phyloP scores from a whole-genome alignment of 495 filamentous ascomycete genomes.

The Polyplosphaeria fusca region DNA sequence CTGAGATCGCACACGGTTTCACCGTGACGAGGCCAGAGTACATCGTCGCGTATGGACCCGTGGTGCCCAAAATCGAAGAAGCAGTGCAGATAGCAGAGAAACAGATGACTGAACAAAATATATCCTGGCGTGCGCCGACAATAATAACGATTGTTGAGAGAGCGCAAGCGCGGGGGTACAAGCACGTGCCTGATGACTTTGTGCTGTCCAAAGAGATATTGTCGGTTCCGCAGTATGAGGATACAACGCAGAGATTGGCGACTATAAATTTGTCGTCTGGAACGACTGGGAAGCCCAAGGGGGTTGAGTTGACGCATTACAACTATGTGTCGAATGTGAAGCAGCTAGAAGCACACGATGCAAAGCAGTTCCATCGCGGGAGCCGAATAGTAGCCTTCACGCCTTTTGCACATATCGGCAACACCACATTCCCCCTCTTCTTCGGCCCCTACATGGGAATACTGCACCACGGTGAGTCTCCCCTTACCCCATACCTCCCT shows the following conservation, averaged over 20 bases:
- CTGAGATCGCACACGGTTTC: slow-evolving; percentile 24
- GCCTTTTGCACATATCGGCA: slow-evolving; percentile 43
- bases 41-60: slow-evolving; percentile 37
- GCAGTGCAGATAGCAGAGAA: slow-evolving; percentile 5
- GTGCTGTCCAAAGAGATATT: slow-evolving; percentile 24
- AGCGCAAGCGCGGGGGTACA: neutral
- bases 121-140: slow-evolving; percentile 1
- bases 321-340: slow-evolving; percentile 29
- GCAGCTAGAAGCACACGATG: slow-evolving; percentile 41
- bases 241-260: slow-evolving; percentile 26
- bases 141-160: slow-evolving; percentile 19
- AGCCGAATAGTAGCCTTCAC: slow-evolving; percentile 41
- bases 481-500: neutral
- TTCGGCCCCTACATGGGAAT: slow-evolving; percentile 22
- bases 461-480: slow-evolving; percentile 12
- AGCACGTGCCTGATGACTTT: slow-evolving; percentile 14
- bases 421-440: slow-evolving; percentile 42
- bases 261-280: slow-evolving; percentile 19
- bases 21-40: slow-evolving; percentile 27
- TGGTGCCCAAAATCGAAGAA: slow-evolving; percentile 9
- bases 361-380: slow-evolving; percentile 32
- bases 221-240: slow-evolving; percentile 40
- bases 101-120: neutral
- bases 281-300: slow-evolving; percentile 29
- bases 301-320: slow-evolving; percentile 26